phyloP scores from a whole-genome alignment of 345 rosid genomes.

The Salix exigua region DNA sequence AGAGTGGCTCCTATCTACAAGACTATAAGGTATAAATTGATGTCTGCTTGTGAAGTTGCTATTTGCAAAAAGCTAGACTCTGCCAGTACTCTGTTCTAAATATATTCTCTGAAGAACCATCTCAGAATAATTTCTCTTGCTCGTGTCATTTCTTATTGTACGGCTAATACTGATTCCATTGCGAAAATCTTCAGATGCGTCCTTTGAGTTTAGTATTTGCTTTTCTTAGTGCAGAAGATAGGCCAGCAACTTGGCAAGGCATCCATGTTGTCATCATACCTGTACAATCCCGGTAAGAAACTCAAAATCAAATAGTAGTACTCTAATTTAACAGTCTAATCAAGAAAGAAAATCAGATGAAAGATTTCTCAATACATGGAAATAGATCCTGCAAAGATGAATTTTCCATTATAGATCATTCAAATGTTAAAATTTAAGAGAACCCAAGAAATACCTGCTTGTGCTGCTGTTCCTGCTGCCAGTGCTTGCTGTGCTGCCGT shows the following conservation, averaged over 20 bases:
- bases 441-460: constrained; percentile 28
- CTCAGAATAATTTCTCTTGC: background rate
- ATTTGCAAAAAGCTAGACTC: background rate
- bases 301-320: background rate
- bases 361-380: background rate
- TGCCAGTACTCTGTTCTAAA: background rate
- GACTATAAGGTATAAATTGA: background rate
- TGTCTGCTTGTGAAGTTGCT: background rate
- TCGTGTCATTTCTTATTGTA: background rate
- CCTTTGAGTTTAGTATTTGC: constrained; percentile 12
- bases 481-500: background rate
- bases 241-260: constrained; percentile 36
- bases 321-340: background rate
- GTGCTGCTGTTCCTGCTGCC: constrained; percentile 10
- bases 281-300: constrained; percentile 3
- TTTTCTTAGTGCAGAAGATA: constrained; percentile 17
- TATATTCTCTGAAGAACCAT: background rate
- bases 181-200: constrained; percentile 1
- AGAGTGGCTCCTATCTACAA: background rate
- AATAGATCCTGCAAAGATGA: background rate
- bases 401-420: background rate
- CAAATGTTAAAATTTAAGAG: background rate
- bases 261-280: background rate
- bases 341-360: background rate
- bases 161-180: background rate